Percentiles rank a stretch among this genome's conserved stretches.
Conservation (phyloP, 2,329 filamentous ascomycete genomes). For the Nemania sp. region DNA sequence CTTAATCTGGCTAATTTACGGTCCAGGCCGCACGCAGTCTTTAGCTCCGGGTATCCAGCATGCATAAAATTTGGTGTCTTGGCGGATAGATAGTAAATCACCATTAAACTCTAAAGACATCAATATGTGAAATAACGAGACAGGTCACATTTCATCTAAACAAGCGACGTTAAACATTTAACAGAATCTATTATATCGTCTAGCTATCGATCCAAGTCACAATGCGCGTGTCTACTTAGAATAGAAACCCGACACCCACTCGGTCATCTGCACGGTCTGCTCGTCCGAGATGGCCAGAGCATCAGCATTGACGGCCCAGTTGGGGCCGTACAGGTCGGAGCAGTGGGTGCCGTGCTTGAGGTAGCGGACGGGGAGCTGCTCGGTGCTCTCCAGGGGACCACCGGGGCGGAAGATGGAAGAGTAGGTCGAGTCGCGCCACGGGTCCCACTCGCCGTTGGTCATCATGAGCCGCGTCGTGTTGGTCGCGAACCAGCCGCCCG, state of each 20-base stretch:
- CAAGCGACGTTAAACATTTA: background rate
- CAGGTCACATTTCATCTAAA: background rate
- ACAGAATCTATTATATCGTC: conserved; percentile 6
- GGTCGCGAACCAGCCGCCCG: conserved; percentile 58
- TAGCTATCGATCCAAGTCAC: conserved; percentile 11
- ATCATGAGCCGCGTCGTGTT: conserved; percentile 55
- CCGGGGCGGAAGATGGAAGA: conserved; percentile 54
- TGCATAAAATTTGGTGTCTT: background rate
- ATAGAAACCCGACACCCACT: conserved; percentile 67
- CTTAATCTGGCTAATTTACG: conserved; percentile 12
- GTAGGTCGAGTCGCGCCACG: conserved; percentile 57
- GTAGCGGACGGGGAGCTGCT: conserved; percentile 51
- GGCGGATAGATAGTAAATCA: background rate
- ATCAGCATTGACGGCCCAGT: conserved; percentile 64
- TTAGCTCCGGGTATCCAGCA: background rate
- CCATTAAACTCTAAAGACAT: background rate
- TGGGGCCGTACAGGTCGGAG: conserved; percentile 56
- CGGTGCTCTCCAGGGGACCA: conserved; percentile 53
- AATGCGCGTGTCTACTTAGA: conserved; percentile 38
- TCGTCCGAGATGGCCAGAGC: conserved; percentile 63
- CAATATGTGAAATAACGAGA: background rate
- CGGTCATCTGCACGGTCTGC: conserved; percentile 63
- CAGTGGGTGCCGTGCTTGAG: conserved; percentile 55
- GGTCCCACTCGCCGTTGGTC: conserved; percentile 57
- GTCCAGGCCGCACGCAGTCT: background rate